Evolutionary conservation across 2,329 filamentous ascomycete genomes (phyloP), one percentile per base, ranked within the genome.

Genomic region (Botryosphaeria dothidea): DNA sequence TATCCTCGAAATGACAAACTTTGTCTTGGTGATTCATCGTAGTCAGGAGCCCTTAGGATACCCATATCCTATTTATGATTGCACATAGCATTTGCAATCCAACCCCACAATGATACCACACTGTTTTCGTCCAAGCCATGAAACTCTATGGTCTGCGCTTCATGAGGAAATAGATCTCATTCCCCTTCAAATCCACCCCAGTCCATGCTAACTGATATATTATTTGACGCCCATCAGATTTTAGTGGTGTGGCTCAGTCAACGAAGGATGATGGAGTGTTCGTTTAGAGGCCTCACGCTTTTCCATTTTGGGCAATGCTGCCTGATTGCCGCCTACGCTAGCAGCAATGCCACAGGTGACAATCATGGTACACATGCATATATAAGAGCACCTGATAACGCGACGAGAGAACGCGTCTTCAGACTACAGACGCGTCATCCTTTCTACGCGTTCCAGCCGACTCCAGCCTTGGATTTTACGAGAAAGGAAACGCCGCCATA

Each of bases 231-330:
- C 11, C 6, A 34, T 34, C 31, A 7, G 4, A 25, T n/a, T 6
- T 13, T 27, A n/a, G 29, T 49, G n/a, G n/a, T n/a, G n/a, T n/a
- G n/a, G n/a, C n/a, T n/a, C n/a, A n/a, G n/a, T n/a, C n/a, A n/a
- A n/a, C n/a, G n/a, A n/a, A n/a, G n/a, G 46, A 23, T 15, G 13
- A 25, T 17, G 4, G 31, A 11, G 3, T 15, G 46, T 23, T 49
- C 46, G 46, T 49, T 15, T 43, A 11, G 56, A 21, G 29, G 56
- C 56, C 56, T 60, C 27, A 46, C 25, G 56, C 56, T 19, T 57
- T 46, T 31, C 56, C 56, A 38, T 7, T 60, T 60, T 23, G 23
- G 41, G 56, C 1, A 13, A 34, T 23, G 25, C 5, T 60, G 41
- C 38, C 56, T 46, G 25, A 38, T 17, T 45, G 56, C 27, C 17